Conservation (phyloP, 257 asterid genomes). For the Ophiorrhiza pumila region DNA sequence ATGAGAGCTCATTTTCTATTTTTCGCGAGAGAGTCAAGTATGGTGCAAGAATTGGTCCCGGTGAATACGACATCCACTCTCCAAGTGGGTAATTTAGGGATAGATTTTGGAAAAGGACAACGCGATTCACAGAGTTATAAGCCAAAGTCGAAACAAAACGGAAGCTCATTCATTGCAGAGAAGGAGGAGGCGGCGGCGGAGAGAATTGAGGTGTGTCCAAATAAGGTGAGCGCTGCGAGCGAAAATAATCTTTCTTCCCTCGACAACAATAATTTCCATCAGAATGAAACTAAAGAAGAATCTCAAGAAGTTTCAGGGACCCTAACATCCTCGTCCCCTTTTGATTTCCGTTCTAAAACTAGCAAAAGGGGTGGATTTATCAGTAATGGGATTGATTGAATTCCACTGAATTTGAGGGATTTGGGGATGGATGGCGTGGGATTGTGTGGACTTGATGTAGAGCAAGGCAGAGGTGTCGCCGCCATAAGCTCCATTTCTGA, state of each 20-base stretch:
- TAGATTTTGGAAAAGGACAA: too few species aligned
- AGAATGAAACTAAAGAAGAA: slow-evolving; percentile 10
- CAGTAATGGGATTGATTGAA: too few species aligned
- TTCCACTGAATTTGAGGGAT: too few species aligned
- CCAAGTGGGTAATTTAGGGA: too few species aligned
- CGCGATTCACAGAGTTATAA: neutral
- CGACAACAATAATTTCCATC: neutral
- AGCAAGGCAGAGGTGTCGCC: slow-evolving; percentile 64
- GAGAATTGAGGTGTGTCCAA: neutral
- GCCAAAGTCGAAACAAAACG: neutral
- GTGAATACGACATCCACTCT: too few species aligned
- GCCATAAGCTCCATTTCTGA: slow-evolving; percentile 49
- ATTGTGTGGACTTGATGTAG: slow-evolving; percentile 76
- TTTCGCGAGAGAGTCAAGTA: too few species aligned
- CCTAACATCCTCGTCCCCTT: slow-evolving; percentile 18
- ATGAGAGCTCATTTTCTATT: too few species aligned
- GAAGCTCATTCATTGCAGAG: slow-evolving; percentile 11
- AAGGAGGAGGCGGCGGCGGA: slow-evolving; percentile 15
- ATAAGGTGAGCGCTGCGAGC: neutral
- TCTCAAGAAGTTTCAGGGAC: slow-evolving; percentile 19
- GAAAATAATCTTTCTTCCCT: slow-evolving; percentile 4
- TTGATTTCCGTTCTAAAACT: too few species aligned
- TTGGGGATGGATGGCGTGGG: slow-evolving; percentile 43
- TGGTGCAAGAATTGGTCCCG: too few species aligned
- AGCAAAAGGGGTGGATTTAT: too few species aligned